Conservation (phyloP, 768 basidiomycete species). For the Xanthoconium purpureum region DNA sequence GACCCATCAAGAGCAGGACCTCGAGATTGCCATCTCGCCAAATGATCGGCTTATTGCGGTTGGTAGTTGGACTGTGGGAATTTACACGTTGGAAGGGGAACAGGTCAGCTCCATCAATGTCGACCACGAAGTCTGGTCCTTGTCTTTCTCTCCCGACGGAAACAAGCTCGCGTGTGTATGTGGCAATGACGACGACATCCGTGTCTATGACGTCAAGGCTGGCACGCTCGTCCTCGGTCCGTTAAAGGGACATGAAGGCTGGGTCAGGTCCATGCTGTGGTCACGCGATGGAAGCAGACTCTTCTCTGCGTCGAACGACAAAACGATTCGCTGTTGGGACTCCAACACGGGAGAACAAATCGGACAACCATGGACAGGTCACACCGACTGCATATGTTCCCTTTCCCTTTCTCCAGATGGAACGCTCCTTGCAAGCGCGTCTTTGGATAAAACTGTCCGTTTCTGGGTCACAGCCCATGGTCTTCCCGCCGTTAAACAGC, state of each 20-base stretch:
- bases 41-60: constrained; percentile 4
- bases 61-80: neutral
- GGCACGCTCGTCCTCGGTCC: too few relatives aligned
- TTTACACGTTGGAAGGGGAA: neutral
- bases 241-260: too few relatives aligned
- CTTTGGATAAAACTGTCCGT: neutral
- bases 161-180: neutral
- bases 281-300: too few relatives aligned
- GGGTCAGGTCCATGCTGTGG: too few relatives aligned
- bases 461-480: neutral
- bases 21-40: neutral
- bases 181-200: neutral
- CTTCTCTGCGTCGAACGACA: neutral
- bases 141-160: neutral
- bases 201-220: neutral
- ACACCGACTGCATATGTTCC: neutral
- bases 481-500: neutral
- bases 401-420: neutral
- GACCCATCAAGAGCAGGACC: neutral
- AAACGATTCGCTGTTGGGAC: neutral
- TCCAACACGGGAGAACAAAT: neutral
- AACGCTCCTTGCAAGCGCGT: neutral
- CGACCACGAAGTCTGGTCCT: too few relatives aligned
- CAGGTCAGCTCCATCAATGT: neutral
- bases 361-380: neutral